Conservation (phyloP, 225 moss, liverwort and hornwort species). For the Pleurozium schreberi region DNA sequence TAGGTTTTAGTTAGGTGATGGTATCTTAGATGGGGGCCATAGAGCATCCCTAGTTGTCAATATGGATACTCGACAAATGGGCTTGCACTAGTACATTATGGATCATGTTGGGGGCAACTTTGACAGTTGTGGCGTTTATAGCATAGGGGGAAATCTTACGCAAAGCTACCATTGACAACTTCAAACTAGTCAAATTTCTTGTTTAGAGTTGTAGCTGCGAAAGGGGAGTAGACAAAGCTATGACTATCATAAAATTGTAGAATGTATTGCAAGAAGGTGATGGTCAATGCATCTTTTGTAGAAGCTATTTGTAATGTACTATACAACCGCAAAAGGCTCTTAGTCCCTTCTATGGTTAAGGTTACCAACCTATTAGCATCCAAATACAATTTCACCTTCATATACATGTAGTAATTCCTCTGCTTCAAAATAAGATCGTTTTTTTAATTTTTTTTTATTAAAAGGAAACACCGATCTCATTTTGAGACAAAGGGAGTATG, state of each 20-base stretch:
- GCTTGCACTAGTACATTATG: accelerated
- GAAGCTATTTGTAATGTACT: no score
- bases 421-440: no score
- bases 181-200: neutral
- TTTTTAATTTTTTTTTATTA: no score
- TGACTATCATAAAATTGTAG: neutral
- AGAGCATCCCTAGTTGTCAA: neutral
- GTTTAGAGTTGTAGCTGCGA: accelerated
- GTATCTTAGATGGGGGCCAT: neutral
- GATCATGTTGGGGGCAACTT: accelerated
- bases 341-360: no score
- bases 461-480: no score
- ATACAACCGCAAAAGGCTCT: no score
- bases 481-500: no score
- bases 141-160: accelerated
- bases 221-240: accelerated
- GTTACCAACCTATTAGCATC: no score
- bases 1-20: neutral
- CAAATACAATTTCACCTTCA: no score
- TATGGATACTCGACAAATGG: accelerated
- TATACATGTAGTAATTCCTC: no score
- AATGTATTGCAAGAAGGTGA: neutral
- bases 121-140: accelerated
- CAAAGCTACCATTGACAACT: accelerated
- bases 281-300: no score